Base-by-base conservation (phyloP, 2,329 filamentous ascomycete species). In the Sporothrix mexicana region DNA sequence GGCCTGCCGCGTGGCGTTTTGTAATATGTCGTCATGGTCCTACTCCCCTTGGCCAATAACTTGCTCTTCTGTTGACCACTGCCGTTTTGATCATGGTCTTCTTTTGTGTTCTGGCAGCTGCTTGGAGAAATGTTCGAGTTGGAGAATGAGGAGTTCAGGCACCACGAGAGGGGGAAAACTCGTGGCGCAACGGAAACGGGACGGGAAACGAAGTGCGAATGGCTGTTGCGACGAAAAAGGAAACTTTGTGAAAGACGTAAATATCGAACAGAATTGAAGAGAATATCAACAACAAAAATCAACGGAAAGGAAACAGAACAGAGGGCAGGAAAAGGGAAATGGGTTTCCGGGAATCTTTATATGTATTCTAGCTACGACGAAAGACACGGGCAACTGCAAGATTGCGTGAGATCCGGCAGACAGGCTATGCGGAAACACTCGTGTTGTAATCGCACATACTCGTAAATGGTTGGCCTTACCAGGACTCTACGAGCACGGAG, bases 121-220 rank as follows among this genome's bases (percentile, higher is more conserved):
- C 36, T 66, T 66, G 17, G 41, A 25, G 61, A 47, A 47, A 25
- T 25, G 13, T 45, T 13, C n/a, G 15, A 23, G 41, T 66, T 66
- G 61, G 61, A 66, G n/a, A 66, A 49, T 43, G 57, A 66, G 61
- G 41, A 66, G 43, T 66, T 25, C 41, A 23, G 30, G 30, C 57
- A 62, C 30, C 57, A 62, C 25, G 57, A 43, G 57, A 43, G 57
- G 17, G 25, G 30, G 15, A 62, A 43, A 41, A 6, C 23, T 62
- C 57, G 57, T 41, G 25, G 36, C 57, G 13, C 30, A 43, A 62
- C 30, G 25, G 30, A 30, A 62, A 62, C 30, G 15, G 57, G 55
- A 57, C 36, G 25, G 57, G 17, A 47, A 45, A 20, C n/a, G 20
- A 47, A 66, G 41, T 66, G 61, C 61, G 61, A 62, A 41, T 62